Evolutionary conservation across 352 stramenopile species (phyloP).

Genomic region (Globisporangium viniferum): DNA sequence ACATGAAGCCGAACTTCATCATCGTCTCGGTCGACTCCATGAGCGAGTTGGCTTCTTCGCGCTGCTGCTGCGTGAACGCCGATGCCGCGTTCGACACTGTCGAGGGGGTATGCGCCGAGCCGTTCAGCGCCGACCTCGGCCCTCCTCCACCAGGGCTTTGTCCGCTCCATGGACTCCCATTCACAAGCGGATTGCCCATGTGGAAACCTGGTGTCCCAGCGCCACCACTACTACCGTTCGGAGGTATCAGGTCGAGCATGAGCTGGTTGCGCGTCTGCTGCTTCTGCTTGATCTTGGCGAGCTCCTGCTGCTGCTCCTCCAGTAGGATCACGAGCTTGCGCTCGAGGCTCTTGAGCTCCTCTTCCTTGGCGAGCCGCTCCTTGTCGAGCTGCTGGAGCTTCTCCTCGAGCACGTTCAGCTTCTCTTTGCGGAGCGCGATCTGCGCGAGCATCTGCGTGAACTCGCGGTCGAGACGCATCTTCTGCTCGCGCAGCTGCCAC

Average conservation of each 20-base stretch:
- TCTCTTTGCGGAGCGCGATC: constrained; percentile 91
- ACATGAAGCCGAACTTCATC: constrained; percentile 99
- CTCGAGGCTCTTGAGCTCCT: constrained; percentile 92
- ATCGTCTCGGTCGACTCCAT: constrained; percentile 97
- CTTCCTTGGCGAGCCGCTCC: constrained; percentile 88
- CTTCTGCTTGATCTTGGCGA: constrained; percentile 69
- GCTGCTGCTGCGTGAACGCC: constrained; percentile 75
- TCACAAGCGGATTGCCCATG: background rate
- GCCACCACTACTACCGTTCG: background rate
- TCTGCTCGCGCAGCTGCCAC: constrained; percentile 90
- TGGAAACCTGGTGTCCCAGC: background rate
- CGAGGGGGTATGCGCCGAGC: constrained; percentile 1
- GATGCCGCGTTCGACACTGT: constrained; percentile 20
- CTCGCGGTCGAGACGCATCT: constrained; percentile 93
- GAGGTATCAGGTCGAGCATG: constrained; percentile 38
- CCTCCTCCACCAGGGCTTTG: background rate
- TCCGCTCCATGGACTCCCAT: constrained; percentile 15
- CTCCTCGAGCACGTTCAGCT: constrained; percentile 81
- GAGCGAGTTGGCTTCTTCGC: constrained; percentile 85
- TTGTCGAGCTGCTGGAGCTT: constrained; percentile 86
- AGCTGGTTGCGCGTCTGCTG: constrained; percentile 49
- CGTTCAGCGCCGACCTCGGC: background rate
- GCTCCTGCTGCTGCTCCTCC: constrained; percentile 93
- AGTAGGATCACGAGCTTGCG: constrained; percentile 93
- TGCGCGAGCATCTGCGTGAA: constrained; percentile 93